Conservation (phyloP, 768 basidiomycete genomes). For the Suillus paluster region DNA sequence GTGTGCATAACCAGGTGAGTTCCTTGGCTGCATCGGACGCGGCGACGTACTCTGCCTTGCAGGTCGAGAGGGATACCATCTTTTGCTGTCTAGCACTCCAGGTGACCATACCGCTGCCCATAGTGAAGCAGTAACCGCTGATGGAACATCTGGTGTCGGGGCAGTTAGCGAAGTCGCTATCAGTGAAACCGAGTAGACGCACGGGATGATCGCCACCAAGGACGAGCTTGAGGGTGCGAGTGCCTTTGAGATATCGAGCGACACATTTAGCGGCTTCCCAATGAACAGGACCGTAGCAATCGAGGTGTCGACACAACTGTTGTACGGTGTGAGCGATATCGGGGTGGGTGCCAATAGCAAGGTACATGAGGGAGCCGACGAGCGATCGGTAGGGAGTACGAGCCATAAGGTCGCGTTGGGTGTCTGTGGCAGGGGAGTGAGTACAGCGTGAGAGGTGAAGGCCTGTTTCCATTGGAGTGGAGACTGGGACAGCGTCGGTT, state of each 20-base stretch:
- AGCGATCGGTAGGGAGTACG: slow-evolving; percentile 22
- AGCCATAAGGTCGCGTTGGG: not conserved
- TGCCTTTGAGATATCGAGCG: slow-evolving; percentile 14
- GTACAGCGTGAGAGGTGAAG: slow-evolving; percentile 8
- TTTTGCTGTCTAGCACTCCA: slow-evolving; percentile 43
- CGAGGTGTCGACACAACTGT: slow-evolving; percentile 16
- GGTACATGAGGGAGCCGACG: slow-evolving; percentile 31
- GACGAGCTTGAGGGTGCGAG: not conserved
- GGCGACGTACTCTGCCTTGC: slow-evolving; percentile 51
- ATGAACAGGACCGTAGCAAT: slow-evolving; percentile 20
- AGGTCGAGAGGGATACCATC: slow-evolving; percentile 42
- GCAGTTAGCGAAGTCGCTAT: slow-evolving; percentile 34
- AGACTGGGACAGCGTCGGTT: slow-evolving; percentile 4
- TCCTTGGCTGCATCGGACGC: slow-evolving; percentile 36
- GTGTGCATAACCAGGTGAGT: slow-evolving; percentile 38
- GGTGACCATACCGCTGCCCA: slow-evolving; percentile 28
- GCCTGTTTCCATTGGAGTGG: slow-evolving; percentile 23
- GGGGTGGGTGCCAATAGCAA: slow-evolving; percentile 12
- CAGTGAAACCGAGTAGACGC: slow-evolving; percentile 22
- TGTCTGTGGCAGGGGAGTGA: not conserved
- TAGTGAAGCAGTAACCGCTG: slow-evolving; percentile 25
- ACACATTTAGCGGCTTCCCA: slow-evolving; percentile 22
- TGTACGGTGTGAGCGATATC: slow-evolving; percentile 18
- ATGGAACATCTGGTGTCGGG: slow-evolving; percentile 25
- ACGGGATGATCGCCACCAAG: slow-evolving; percentile 13